Evolutionary conservation across 805 yeast species (phyloP), one percentile per base, ranked within the genome.

Genomic region (Hanseniaspora vineae): DNA sequence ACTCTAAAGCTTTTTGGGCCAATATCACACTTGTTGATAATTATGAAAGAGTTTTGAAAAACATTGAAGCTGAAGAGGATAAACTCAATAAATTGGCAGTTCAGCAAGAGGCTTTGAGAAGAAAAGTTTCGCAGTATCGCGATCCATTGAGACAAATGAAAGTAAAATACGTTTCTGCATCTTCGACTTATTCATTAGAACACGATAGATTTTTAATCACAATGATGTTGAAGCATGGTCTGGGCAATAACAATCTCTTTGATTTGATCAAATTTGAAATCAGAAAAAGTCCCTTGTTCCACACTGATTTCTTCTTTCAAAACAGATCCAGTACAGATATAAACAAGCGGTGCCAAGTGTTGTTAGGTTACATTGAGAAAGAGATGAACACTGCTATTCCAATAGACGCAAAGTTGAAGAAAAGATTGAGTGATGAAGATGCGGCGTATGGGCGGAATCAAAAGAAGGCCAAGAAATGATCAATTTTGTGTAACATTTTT

Each of bases 61-160:
- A 81, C 56, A 86, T 92, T 51, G 95, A 88, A 58, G 72, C 76
- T 3, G 98, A 97, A 14, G 97, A 92, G 60, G 96, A 88, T 51
- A 83, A 76, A 61, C 74, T 84, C 23, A 69, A 77, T 44, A 79
- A 77, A 56, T 60, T 74, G 10, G 75, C 74, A 55, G 66, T 79
- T 32, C 96, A 88, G 58, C 84, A 80, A 60, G 95, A 85, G 62
- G 75, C 86, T 17, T 68, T 92, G 48, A 76, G 89, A 57, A 70
- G 82, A 51, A 89, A 90, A 62, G 66, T 92, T 31, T 73, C 83
- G 19, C 72, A 73, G 52, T 85, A 80, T 62, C 67, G 69, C 39
- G 80, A 79, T 52, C 98, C 98, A 12, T 67, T 90, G 52, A 84
- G 82, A 61, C 94, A 90, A 55, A 68, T 90, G 53, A 71, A 65